Evolutionary conservation across 805 yeast species (phyloP), one percentile per base, ranked within the genome.

Genomic region (Candida pseudofarinosa): DNA sequence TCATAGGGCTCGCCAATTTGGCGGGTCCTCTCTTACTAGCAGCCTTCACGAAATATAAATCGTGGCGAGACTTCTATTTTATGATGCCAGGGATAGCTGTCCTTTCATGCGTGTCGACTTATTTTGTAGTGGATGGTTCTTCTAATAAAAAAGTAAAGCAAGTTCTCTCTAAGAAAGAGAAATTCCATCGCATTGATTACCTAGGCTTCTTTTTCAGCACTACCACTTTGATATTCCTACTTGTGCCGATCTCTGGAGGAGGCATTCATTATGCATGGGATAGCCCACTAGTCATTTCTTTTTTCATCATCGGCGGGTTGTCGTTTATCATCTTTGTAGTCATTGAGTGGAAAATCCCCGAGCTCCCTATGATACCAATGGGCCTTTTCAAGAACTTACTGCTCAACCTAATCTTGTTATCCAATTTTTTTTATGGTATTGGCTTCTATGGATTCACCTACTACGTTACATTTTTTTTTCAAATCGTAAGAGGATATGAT

Each of bases 231-330:
- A 74, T 79, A 0, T 56, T 80, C 3, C 51, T 81, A 13, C 63
- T 80, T 38, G 66, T 81, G n/a, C 82, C 83, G 2, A 55, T 80
- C 16, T 71, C 74, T 48, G 81, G 83, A 14, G 88, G 88, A 30
- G 88, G 88, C 2, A 63, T 75, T 6, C 63, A 74, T 8, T 80
- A 71, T 53, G 56, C 65, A 0, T 84, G 89, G 89, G 51, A 70
- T 50, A 74, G 69, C 41, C 43, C 64, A 0, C 37, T 67, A 7
- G 67, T 67, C 4, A 69, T 69, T 18, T 51, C 51, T 10, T 56
- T 67, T 56, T 65, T 69, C 41, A 49, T 57, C 4, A 53, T 66
- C 8, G 73, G 73, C 2, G 64, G 64, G 2, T 23, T 56, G 5
- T 38, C 41, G 16, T 47, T 58, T 18, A 34, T 54, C 3, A 50